phyloP scores from a whole-genome alignment of 1,284 basidiomycete genomes.

The Xanthoconium separans region DNA sequence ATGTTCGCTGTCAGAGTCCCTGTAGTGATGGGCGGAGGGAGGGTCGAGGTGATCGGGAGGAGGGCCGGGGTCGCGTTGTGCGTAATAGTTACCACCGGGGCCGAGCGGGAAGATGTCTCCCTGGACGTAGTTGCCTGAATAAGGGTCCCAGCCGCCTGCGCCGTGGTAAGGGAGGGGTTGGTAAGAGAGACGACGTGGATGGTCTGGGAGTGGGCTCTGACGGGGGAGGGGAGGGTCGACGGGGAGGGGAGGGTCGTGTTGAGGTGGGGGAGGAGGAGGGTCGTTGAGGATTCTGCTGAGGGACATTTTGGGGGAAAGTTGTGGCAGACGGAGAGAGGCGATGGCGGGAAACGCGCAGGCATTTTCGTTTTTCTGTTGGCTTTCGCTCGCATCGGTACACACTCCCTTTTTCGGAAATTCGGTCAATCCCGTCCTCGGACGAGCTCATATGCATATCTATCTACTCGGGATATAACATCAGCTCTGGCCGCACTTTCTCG shows the following conservation, averaged over 20 bases:
- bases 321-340: slow-evolving; percentile 25
- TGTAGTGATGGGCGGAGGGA: slow-evolving; percentile 31
- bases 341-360: slow-evolving; percentile 35
- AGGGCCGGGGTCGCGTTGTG: slow-evolving; percentile 28
- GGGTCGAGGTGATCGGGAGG: slow-evolving; percentile 31
- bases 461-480: slow-evolving; percentile 73
- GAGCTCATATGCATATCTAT: neutral
- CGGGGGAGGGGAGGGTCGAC: slow-evolving; percentile 17
- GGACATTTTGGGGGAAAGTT: slow-evolving; percentile 49
- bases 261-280: slow-evolving; percentile 44
- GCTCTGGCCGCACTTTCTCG: slow-evolving; percentile 91
- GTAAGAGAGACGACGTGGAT: slow-evolving; percentile 34
- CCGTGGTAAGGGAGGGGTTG: slow-evolving; percentile 38
- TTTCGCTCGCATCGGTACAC: slow-evolving; percentile 37
- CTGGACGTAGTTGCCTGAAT: slow-evolving; percentile 40
- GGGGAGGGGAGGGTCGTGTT: slow-evolving; percentile 26
- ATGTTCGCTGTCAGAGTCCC: slow-evolving; percentile 41
- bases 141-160: slow-evolving; percentile 41
- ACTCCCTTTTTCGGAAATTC: slow-evolving; percentile 32
- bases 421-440: slow-evolving; percentile 15
- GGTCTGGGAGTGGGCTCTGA: slow-evolving; percentile 31
- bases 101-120: slow-evolving; percentile 39
- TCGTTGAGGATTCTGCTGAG: slow-evolving; percentile 75
- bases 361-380: slow-evolving; percentile 40
- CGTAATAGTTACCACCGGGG: slow-evolving; percentile 39